phyloP scores from a whole-genome alignment of 2,329 filamentous ascomycete species.

The Phyllosticta paracitricarpa region DNA sequence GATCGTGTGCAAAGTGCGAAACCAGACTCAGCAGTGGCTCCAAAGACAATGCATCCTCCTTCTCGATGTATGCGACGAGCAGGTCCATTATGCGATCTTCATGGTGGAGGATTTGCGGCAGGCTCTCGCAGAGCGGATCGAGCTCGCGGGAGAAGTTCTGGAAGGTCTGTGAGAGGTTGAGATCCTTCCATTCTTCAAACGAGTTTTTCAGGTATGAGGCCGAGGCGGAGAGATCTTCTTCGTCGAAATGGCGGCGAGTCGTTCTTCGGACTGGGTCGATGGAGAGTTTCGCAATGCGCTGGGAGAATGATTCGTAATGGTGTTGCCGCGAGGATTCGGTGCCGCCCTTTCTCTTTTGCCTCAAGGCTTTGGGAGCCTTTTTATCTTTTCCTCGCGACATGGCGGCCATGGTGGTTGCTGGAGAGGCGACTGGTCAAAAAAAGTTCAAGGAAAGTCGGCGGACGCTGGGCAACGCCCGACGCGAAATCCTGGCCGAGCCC shows the following conservation, averaged over 20 bases:
- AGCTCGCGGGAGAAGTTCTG: constrained; percentile 66
- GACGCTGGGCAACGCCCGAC: constrained; percentile 1
- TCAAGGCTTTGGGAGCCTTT: constrained; percentile 50
- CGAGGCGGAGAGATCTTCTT: constrained; percentile 62
- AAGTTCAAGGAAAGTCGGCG: constrained; percentile 7
- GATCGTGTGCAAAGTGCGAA: constrained; percentile 87
- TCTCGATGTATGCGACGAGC: constrained; percentile 65
- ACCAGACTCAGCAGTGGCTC: constrained; percentile 83
- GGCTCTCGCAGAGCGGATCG: constrained; percentile 70
- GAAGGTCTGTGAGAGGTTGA: constrained; percentile 80
- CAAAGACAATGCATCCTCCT: constrained; percentile 66
- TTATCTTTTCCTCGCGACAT: constrained; percentile 29
- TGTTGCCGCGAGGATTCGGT: constrained; percentile 74
- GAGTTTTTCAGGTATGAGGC: constrained; percentile 83
- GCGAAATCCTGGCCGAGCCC: constrained; percentile 2
- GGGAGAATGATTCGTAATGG: constrained; percentile 82
- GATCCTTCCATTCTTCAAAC: constrained; percentile 79
- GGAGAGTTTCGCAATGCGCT: constrained; percentile 82
- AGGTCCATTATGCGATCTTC: constrained; percentile 74
- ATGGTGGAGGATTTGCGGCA: constrained; percentile 87
- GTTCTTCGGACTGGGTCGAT: constrained; percentile 89
- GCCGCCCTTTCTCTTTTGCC: constrained; percentile 52
- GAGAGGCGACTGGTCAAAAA: constrained; percentile 1
- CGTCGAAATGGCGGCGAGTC: constrained; percentile 72
- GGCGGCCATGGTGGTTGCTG: constrained; percentile 30